Evolutionary conservation across 1,284 basidiomycete species (phyloP).

Genomic region (Microbotryum intermedium): DNA sequence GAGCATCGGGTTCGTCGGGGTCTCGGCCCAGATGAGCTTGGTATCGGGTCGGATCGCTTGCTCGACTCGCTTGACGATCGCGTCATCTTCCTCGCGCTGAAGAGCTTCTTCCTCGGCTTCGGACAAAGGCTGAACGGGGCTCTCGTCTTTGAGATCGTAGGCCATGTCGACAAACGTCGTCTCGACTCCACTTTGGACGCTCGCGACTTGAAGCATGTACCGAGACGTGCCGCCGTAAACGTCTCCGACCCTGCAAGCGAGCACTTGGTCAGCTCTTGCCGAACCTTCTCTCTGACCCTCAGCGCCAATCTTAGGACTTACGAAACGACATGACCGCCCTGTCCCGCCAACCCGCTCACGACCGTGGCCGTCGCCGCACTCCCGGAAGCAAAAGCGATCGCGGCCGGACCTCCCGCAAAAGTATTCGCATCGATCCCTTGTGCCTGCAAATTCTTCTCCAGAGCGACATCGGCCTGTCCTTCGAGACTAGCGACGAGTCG

Average conservation of each 20-base stretch:
- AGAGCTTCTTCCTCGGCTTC: background rate
- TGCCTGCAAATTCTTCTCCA: background rate
- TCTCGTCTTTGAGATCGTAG: conserved; percentile 5
- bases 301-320: conserved; percentile 48
- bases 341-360: conserved; percentile 58
- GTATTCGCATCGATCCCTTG: conserved; percentile 4
- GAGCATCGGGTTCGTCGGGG: conserved; percentile 90
- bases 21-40: conserved; percentile 94
- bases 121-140: background rate
- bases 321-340: conserved; percentile 69
- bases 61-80: conserved; percentile 54
- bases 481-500: conserved; percentile 35
- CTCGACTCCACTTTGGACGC: conserved; percentile 60
- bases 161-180: conserved; percentile 74
- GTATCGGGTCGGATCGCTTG: conserved; percentile 64
- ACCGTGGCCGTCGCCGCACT: conserved; percentile 79
- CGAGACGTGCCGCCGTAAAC: conserved; percentile 81
- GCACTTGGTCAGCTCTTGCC: background rate
- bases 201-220: conserved; percentile 62
- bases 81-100: conserved; percentile 29
- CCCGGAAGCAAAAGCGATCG: conserved; percentile 75
- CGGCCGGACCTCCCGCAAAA: conserved; percentile 56
- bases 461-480: conserved; percentile 10
- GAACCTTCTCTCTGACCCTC: background rate
- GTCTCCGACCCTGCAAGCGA: conserved; percentile 16